Conservation (phyloP, 2,329 filamentous ascomycete species). For the Aspergillus uvarum region DNA sequence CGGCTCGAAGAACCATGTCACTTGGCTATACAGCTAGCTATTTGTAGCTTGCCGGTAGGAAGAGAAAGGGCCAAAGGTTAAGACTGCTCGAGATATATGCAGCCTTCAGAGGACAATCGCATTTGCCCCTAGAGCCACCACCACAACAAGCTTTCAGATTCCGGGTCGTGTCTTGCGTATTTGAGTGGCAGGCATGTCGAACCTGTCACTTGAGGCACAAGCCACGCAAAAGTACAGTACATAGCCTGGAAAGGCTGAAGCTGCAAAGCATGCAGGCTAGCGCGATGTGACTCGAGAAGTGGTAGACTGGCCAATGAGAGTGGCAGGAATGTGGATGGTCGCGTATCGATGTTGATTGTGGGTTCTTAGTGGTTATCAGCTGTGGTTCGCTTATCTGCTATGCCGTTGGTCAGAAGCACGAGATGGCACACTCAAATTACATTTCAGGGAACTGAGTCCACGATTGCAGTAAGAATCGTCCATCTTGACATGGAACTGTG, state of each 20-base stretch:
- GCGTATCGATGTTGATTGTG: not conserved
- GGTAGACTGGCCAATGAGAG: slow-evolving; percentile 6
- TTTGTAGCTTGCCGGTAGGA: not conserved
- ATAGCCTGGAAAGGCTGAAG: slow-evolving; percentile 5
- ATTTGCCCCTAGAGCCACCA: slow-evolving; percentile 3
- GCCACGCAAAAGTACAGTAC: not conserved
- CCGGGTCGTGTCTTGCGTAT: not conserved
- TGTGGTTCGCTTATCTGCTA: slow-evolving; percentile 4
- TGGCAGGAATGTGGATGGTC: slow-evolving; percentile 9
- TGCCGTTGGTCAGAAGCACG: not conserved
- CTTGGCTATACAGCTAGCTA: not conserved
- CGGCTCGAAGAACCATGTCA: slow-evolving; percentile 5
- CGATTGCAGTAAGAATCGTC: not conserved
- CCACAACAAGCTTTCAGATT: not conserved
- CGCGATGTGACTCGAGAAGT: slow-evolving; percentile 11
- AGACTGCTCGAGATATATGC: not conserved
- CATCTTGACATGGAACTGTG: not conserved
- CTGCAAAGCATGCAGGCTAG: slow-evolving; percentile 14
- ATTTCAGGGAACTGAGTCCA: not conserved
- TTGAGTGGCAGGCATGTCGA: slow-evolving; percentile 16
- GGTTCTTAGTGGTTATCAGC: not conserved
- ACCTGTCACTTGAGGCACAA: slow-evolving; percentile 28
- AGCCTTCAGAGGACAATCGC: not conserved
- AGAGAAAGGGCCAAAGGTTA: not conserved
- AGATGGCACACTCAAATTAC: not conserved